Conservation (phyloP, 2,329 filamentous ascomycete genomes). For the Alternaria postmessia region DNA sequence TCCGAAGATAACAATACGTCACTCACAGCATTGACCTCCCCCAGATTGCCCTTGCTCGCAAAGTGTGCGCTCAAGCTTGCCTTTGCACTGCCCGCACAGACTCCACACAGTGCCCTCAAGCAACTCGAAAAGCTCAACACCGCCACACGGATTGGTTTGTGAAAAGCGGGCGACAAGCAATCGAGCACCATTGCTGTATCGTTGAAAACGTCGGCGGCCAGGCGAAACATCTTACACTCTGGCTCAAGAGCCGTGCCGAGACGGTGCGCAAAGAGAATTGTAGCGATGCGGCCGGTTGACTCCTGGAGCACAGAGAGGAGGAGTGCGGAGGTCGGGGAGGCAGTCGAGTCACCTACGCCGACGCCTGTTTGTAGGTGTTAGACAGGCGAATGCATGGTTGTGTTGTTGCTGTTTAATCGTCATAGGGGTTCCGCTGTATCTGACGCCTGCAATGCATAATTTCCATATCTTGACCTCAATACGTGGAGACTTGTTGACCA, state of each 20-base stretch:
- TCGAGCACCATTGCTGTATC: constrained; percentile 88
- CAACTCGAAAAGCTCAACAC: constrained; percentile 66
- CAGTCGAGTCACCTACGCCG: constrained; percentile 82
- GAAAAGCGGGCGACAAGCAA: constrained; percentile 77
- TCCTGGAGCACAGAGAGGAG: constrained; percentile 86
- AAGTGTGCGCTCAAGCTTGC: constrained; percentile 93
- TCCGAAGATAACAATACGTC: background rate
- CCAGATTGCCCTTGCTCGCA: constrained; percentile 83
- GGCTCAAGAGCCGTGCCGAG: constrained; percentile 85
- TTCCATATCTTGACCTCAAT: background rate
- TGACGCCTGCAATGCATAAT: constrained; percentile 2
- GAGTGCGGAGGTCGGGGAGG: constrained; percentile 81
- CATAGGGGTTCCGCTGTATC: background rate
- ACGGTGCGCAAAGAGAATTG: constrained; percentile 84
- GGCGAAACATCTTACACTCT: constrained; percentile 88
- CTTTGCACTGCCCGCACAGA: constrained; percentile 89
- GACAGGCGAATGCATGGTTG: background rate
- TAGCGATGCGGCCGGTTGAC: constrained; percentile 80
- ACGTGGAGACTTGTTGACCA: background rate
- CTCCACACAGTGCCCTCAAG: constrained; percentile 78
- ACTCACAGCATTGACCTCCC: constrained; percentile 83
- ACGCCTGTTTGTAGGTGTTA: constrained; percentile 60
- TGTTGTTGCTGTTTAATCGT: background rate
- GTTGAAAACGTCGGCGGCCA: constrained; percentile 88
- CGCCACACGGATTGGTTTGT: constrained; percentile 64